Percentiles rank a stretch among this genome's conserved stretches.
Evolutionary conservation across 331 rosid genomes (phyloP).

Genomic region (Quercus tomentella): DNA sequence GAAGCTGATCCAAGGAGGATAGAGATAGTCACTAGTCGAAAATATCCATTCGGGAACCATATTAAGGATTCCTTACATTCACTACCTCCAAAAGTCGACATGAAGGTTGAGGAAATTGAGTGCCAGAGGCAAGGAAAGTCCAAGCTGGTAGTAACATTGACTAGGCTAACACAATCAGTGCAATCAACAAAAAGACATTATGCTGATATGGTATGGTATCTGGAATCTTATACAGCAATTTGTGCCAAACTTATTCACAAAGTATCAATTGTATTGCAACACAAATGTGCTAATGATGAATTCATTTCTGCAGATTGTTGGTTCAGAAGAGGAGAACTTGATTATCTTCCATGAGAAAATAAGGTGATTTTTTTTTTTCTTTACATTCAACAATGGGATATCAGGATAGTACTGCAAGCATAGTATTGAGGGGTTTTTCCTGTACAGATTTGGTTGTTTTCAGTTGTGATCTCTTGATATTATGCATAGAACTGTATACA

Average conservation of each 20-base stretch:
- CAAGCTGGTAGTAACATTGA: constrained; percentile 70
- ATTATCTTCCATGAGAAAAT: constrained; percentile 91
- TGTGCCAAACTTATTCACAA: background rate
- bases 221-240: background rate
- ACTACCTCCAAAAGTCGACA: constrained; percentile 79
- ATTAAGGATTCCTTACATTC: constrained; percentile 85
- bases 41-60: constrained; percentile 93
- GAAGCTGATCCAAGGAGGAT: constrained; percentile 94
- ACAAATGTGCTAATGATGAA: constrained; percentile 5
- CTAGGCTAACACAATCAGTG: constrained; percentile 57
- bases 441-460: background rate
- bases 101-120: constrained; percentile 60
- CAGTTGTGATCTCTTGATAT: constrained; percentile 12
- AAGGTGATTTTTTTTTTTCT: constrained; percentile 43
- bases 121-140: constrained; percentile 52
- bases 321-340: constrained; percentile 70
- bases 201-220: constrained; percentile 75
- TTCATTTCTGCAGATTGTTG: constrained; percentile 58
- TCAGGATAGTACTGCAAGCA: background rate
- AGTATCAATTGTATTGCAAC: background rate
- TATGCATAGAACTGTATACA: constrained; percentile 1
- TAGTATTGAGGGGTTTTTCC: constrained; percentile 18
- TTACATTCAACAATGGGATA: background rate
- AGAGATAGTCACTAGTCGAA: constrained; percentile 92
- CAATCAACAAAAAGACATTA: constrained; percentile 71